A percentile compares a stretch with the other conserved stretches of the same genome.
These are phyloP conservation scores for Candida andamanensis DNA, from an alignment of 805 yeast species.

Conservation along the genomic window DNA sequence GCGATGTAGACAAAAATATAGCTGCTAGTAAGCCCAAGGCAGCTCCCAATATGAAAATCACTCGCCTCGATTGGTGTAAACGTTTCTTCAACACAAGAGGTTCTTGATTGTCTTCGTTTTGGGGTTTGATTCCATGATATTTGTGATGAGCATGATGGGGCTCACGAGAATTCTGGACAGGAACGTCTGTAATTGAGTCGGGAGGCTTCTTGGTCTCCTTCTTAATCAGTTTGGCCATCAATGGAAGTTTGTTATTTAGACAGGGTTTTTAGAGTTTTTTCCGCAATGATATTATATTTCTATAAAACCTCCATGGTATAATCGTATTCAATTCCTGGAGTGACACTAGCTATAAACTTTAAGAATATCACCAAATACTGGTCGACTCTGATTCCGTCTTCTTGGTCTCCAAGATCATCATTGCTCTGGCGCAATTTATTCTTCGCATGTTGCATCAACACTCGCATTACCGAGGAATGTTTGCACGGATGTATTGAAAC, in stretches of 20 bases:
- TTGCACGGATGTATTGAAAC: slow-evolving; percentile 95
- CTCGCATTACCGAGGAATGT: slow-evolving; percentile 92
- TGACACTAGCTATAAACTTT: slow-evolving; percentile 93
- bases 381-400: slow-evolving; percentile 65
- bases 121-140: too few species aligned
- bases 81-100: slow-evolving; percentile 15
- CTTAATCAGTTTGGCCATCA: slow-evolving; percentile 13
- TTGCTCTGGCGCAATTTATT: slow-evolving; percentile 26
- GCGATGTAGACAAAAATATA: slow-evolving; percentile 44
- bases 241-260: too few species aligned
- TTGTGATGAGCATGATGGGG: slow-evolving; percentile 45
- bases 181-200: slow-evolving; percentile 5
- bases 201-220: slow-evolving; percentile 2
- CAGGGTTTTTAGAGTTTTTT: too few species aligned
- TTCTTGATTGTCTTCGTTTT: slow-evolving; percentile 6
- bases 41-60: slow-evolving; percentile 66
- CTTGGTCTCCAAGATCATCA: slow-evolving; percentile 12
- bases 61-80: slow-evolving; percentile 48
- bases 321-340: slow-evolving; percentile 96
- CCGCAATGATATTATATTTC: too few species aligned
- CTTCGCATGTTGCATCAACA: slow-evolving; percentile 68
- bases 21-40: slow-evolving; percentile 65
- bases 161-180: slow-evolving; percentile 3
- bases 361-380: slow-evolving; percentile 86
- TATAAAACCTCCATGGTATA: slow-evolving; percentile 95